These are phyloP conservation scores for Lolium rigidum DNA, from an alignment of 176 grass and related monocot genomes.

Conservation along the genomic window DNA sequence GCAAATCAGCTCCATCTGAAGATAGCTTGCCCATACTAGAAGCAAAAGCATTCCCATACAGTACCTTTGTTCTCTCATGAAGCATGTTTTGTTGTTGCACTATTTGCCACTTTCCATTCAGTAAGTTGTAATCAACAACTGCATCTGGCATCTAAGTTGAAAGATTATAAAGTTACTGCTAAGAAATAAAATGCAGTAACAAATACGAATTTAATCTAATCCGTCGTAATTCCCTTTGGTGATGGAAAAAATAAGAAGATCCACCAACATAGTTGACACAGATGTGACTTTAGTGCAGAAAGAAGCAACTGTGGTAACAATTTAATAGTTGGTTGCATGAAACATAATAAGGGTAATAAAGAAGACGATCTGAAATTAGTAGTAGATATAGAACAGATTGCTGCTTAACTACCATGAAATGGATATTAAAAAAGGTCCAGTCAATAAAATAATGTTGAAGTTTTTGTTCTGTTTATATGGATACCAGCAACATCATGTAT, in stretches of 20 bases:
- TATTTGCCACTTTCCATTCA: conserved; percentile 79
- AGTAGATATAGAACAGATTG: background rate
- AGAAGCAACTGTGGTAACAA: background rate
- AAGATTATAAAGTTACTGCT: background rate
- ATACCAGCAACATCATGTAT: conserved; percentile 5
- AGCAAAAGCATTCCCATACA: conserved; percentile 77
- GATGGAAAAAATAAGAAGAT: conserved; percentile 29
- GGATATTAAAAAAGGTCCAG: background rate
- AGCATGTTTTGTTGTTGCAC: conserved; percentile 96
- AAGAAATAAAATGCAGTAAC: conserved; percentile 29
- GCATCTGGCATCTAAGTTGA: conserved; percentile 93
- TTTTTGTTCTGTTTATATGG: conserved; percentile 1
- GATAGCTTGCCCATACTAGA: conserved; percentile 44
- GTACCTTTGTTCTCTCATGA: conserved; percentile 76
- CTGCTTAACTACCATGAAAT: conserved; percentile 11
- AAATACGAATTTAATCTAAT: conserved; percentile 8
- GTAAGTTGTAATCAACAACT: conserved; percentile 90
- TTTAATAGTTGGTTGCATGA: conserved; percentile 10
- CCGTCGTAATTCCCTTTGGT: background rate
- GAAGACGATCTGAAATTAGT: conserved; percentile 1
- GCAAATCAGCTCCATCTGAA: conserved; percentile 42
- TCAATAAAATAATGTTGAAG: conserved; percentile 2
- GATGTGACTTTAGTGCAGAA: background rate
- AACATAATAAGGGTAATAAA: background rate
- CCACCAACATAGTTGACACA: conserved; percentile 11